Percentiles rank a stretch among this genome's conserved stretches.
Evolutionary conservation across 2,329 filamentous ascomycete genomes (phyloP).

Genomic region (Cordyceps fumosorosea): DNA sequence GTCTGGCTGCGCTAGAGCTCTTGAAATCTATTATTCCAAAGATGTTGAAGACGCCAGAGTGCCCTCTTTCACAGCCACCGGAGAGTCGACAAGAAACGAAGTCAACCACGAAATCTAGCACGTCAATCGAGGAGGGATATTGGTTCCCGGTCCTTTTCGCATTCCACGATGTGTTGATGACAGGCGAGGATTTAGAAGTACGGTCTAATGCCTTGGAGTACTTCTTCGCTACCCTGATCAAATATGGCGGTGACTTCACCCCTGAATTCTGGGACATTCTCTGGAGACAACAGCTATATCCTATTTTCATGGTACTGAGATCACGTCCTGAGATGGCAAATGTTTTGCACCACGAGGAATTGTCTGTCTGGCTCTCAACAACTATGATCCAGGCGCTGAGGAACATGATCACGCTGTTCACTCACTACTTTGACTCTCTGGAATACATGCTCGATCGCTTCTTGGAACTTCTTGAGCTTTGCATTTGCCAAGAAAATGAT

Average conservation of each 20-base stretch:
- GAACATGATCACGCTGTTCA: conserved; percentile 98
- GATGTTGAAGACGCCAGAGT: conserved; percentile 94
- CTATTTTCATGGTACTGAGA: conserved; percentile 96
- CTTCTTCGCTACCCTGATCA: conserved; percentile 88
- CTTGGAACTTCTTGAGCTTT: conserved; percentile 84
- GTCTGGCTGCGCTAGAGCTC: conserved; percentile 88
- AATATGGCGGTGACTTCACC: conserved; percentile 86
- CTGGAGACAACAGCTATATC: conserved; percentile 93
- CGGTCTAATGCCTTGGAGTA: conserved; percentile 87
- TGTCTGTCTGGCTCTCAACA: conserved; percentile 97
- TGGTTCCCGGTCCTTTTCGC: conserved; percentile 98
- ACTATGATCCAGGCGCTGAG: conserved; percentile 98
- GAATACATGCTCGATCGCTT: conserved; percentile 99
- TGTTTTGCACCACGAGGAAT: conserved; percentile 88
- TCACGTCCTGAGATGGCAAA: conserved; percentile 96
- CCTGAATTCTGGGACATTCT: conserved; percentile 97
- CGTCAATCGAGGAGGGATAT: conserved; percentile 92
- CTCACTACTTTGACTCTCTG: conserved; percentile 92
- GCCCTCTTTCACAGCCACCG: conserved; percentile 68
- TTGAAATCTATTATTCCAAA: conserved; percentile 88
- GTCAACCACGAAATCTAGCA: conserved; percentile 56
- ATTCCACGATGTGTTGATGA: conserved; percentile 99
- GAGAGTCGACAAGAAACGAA: conserved; percentile 26
- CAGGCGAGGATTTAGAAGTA: conserved; percentile 94
- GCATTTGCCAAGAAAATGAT: conserved; percentile 98